Base-by-base conservation (phyloP, 495 filamentous ascomycete genomes). In the Aspergillus nanangensis region DNA sequence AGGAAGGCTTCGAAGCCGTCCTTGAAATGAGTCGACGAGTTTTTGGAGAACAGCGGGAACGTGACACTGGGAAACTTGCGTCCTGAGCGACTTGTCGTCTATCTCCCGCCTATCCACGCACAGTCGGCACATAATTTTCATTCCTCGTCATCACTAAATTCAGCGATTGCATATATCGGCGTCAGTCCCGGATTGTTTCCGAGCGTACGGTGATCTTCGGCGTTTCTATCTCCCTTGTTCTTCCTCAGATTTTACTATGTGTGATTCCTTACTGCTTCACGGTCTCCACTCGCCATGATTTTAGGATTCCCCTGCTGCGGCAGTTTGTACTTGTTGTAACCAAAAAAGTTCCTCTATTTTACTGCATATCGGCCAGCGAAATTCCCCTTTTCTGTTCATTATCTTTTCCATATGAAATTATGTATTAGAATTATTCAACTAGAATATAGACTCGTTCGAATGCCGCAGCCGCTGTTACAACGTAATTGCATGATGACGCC, bases 1-100 rank as follows among this genome's bases (percentile, higher is more conserved):
- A 85, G 42, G 87, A 96, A 59, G 93, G 93, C 0, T 98, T 98
- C 57, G 93, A 98, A 63, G 79, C 82, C 37, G 93, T 98, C 27
- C 76, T 98, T 19, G 88, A 88, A 58, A 95, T 95, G 87, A 94
- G 88, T 68, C 75, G 92, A 48, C 80, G 87, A 51, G 94, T 91
- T 17, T 98, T 96, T 53, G 80, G 87, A 37, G 89, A 97, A 70
- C 89, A 95, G 70, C 81, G 79, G 54, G 85, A 90, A 55, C 67
- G 63, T n/a, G 78, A 86, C 54, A 63, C 55, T 9, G 57, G 52
- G 32, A 48, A 41, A 37, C 40, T 63, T 10, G 55, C 62, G 52
- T 48, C 44, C 8, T 61, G 38, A 56, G 19, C 17, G n/a, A n/a
- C n/a, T n/a, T n/a, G n/a, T n/a, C 8, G 32, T 23, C 19, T 1